Conservation (phyloP, 306 rosid genomes). For the Senna tora region DNA sequence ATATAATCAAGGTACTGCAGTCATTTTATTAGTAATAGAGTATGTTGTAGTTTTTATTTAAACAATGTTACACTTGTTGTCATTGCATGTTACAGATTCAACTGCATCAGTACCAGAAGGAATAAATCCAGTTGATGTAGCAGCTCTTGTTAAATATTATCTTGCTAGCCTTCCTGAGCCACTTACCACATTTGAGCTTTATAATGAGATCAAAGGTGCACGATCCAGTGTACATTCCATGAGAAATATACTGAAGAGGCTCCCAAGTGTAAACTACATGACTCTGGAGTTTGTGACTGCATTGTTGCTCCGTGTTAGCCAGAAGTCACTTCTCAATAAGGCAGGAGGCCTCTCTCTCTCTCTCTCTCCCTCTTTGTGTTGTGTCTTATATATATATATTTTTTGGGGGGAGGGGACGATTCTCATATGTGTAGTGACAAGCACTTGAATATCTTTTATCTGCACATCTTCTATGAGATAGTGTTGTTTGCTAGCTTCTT, state of each 20-base stretch:
- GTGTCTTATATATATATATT: not conserved
- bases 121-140: conserved; percentile 77
- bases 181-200: conserved; percentile 77
- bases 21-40: conserved; percentile 29
- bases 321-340: conserved; percentile 87
- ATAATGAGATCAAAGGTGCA: conserved; percentile 73
- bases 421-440: not conserved
- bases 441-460: not conserved
- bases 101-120: conserved; percentile 80
- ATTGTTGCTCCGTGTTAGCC: conserved; percentile 81
- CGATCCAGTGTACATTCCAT: conserved; percentile 72
- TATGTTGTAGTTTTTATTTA: conserved; percentile 36
- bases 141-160: conserved; percentile 84
- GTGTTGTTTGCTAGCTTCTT: conserved; percentile 16
- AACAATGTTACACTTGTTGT: conserved; percentile 22
- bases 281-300: conserved; percentile 93
- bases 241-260: conserved; percentile 78
- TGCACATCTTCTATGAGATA: not conserved
- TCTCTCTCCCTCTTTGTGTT: conserved; percentile 16
- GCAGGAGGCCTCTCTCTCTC: conserved; percentile 47
- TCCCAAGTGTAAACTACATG: conserved; percentile 89
- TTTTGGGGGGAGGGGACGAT: not conserved
- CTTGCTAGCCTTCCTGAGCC: conserved; percentile 98
- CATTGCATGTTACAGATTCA: conserved; percentile 58
- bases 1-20: conserved; percentile 77